A percentile compares a stretch with the other conserved stretches of the same genome.
Conservation (phyloP, 495 filamentous ascomycete species). For the Immersiella caudata region DNA sequence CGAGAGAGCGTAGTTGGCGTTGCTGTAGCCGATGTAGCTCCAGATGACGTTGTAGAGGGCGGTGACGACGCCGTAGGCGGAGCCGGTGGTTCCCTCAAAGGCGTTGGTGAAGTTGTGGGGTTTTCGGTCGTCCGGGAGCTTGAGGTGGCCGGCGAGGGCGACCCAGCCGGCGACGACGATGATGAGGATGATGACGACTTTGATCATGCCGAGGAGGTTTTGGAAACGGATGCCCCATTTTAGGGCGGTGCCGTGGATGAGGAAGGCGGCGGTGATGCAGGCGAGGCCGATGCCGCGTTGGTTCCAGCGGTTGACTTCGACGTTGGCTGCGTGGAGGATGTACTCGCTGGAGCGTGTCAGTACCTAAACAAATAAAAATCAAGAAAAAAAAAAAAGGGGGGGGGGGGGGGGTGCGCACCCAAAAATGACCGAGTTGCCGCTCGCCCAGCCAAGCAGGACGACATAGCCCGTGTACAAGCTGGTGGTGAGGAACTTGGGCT, state of each 20-base stretch:
- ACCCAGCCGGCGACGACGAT: conserved; percentile 69
- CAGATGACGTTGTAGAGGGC: conserved; percentile 69
- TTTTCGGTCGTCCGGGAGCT: conserved; percentile 47
- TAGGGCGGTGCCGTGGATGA: conserved; percentile 61
- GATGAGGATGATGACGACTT: conserved; percentile 66
- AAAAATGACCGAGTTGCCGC: conserved; percentile 68
- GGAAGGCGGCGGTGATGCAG: conserved; percentile 64
- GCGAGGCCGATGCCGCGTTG: conserved; percentile 68
- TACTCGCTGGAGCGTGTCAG: conserved; percentile 54
- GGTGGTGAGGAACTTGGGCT: conserved; percentile 67
- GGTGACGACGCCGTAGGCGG: conserved; percentile 63
- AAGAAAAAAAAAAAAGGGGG: background rate
- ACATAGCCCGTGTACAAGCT: conserved; percentile 64
- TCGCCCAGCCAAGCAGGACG: conserved; percentile 58
- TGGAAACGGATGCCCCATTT: conserved; percentile 71
- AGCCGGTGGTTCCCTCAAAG: conserved; percentile 61
- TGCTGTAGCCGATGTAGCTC: conserved; percentile 67
- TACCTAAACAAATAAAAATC: no score
- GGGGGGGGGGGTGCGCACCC: conserved; percentile 14
- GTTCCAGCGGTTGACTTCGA: conserved; percentile 65
- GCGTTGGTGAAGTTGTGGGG: conserved; percentile 69
- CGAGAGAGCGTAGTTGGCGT: conserved; percentile 62
- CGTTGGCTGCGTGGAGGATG: conserved; percentile 63
- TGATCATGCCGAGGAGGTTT: conserved; percentile 68
- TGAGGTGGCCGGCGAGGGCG: conserved; percentile 59